Percentiles rank a stretch among this genome's conserved stretches.
Evolutionary conservation across 768 basidiomycete species (phyloP).

Genomic region (Panaeolus cyanescens): DNA sequence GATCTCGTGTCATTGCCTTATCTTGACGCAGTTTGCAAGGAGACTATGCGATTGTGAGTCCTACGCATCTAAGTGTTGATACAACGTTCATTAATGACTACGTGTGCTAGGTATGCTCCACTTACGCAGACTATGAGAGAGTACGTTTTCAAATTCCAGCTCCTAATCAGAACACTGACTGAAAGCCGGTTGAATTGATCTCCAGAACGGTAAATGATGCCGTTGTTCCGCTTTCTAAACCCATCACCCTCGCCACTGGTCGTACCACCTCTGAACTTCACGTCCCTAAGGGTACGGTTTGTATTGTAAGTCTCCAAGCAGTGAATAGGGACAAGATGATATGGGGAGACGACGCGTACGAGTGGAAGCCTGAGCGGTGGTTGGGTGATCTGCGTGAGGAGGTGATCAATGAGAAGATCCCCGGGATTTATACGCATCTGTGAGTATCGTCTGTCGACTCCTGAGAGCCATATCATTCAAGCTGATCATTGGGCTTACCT

Average conservation of each 20-base stretch:
- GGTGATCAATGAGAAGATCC: conserved; percentile 12
- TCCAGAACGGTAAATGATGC: conserved; percentile 23
- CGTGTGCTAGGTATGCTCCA: conserved; percentile 7
- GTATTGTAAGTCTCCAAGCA: conserved; percentile 35
- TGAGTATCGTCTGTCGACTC: neutral
- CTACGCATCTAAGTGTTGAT: neutral
- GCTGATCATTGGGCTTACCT: neutral
- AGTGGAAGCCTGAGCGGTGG: conserved; percentile 53
- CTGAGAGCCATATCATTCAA: neutral
- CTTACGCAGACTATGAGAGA: conserved; percentile 16
- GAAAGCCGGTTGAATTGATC: conserved; percentile 15
- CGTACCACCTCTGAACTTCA: conserved; percentile 30
- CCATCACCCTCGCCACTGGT: conserved; percentile 40
- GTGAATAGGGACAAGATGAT: conserved; percentile 35
- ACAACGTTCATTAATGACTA: no score
- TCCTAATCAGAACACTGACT: neutral
- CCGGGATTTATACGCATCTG: conserved; percentile 20
- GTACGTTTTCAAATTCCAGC: conserved; percentile 13
- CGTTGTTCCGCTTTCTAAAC: conserved; percentile 31
- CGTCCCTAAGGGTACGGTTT: conserved; percentile 36
- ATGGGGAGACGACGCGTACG: conserved; percentile 44
- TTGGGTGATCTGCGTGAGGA: conserved; percentile 18
- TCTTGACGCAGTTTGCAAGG: conserved; percentile 41
- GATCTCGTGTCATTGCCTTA: conserved; percentile 36
- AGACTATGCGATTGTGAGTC: conserved; percentile 39